A percentile compares a stretch with the other conserved stretches of the same genome.
These are phyloP conservation scores for Ophidiomyces ophidiicola DNA, from an alignment of 2,329 filamentous ascomycete genomes.

Conservation along the genomic window DNA sequence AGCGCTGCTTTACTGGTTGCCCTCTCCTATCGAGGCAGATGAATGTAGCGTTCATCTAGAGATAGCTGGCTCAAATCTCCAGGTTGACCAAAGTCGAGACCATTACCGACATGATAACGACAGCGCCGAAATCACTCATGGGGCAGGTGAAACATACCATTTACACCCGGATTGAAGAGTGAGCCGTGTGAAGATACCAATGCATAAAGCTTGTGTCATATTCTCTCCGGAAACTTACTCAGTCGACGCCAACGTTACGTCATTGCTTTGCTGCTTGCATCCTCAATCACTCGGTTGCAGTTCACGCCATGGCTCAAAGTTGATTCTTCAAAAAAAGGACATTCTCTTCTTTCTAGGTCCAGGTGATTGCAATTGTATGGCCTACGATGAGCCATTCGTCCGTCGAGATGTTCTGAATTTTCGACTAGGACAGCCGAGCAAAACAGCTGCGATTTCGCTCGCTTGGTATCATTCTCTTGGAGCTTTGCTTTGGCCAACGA, in stretches of 20 bases:
- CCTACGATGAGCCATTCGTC: slow-evolving; percentile 1
- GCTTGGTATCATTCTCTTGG: slow-evolving; percentile 1
- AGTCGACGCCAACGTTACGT: slow-evolving; percentile 1
- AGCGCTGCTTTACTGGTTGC: background rate
- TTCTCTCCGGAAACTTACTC: background rate
- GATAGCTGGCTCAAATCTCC: background rate
- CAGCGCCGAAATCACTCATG: background rate
- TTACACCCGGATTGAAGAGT: background rate
- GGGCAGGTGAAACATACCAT: slow-evolving; percentile 1
- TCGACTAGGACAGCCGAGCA: background rate
- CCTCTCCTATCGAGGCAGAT: background rate
- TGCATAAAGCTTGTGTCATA: background rate
- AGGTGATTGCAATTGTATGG: background rate
- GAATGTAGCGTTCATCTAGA: background rate
- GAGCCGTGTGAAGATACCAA: background rate
- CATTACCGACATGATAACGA: background rate
- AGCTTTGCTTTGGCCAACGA: background rate
- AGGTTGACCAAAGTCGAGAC: background rate
- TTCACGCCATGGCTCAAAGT: slow-evolving; percentile 1
- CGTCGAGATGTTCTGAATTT: background rate
- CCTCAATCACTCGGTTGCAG: slow-evolving; percentile 1
- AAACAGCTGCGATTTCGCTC: background rate
- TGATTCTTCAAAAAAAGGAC: background rate
- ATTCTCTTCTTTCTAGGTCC: slow-evolving; percentile 1
- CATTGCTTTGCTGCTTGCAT: slow-evolving; percentile 2